phyloP scores from a whole-genome alignment of 495 filamentous ascomycete species.

The Aspergillus olivimuriae region DNA sequence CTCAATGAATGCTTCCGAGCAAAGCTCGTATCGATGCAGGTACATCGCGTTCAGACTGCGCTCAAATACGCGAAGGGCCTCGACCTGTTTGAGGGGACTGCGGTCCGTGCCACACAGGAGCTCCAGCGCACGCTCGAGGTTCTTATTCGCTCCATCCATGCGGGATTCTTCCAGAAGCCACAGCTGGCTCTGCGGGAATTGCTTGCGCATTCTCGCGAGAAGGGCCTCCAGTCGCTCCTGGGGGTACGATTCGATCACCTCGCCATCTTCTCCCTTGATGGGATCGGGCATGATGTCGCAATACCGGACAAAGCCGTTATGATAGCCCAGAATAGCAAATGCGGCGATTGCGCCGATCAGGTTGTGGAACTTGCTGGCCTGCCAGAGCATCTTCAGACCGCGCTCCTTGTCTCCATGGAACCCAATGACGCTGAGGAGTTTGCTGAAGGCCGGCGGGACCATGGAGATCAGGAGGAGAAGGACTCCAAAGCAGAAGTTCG shows the following conservation, averaged over 20 bases:
- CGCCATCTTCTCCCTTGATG: conserved; percentile 43
- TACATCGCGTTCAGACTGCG: conserved; percentile 74
- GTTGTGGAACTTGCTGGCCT: conserved; percentile 78
- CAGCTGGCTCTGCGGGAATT: conserved; percentile 76
- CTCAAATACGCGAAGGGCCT: conserved; percentile 77
- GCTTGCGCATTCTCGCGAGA: conserved; percentile 62
- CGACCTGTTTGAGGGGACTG: conserved; percentile 79
- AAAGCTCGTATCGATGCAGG: conserved; percentile 62
- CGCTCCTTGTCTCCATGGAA: conserved; percentile 86
- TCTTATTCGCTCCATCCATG: conserved; percentile 60
- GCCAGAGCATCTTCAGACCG: conserved; percentile 85
- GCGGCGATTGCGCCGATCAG: conserved; percentile 88
- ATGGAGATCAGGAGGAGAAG: conserved; percentile 81
- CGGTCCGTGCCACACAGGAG: conserved; percentile 51
- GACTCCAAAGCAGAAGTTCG: conserved; percentile 83
- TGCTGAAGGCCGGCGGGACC: conserved; percentile 82
- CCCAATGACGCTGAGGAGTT: conserved; percentile 79
- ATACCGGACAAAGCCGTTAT: conserved; percentile 78
- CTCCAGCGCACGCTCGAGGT: conserved; percentile 61
- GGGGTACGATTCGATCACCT: conserved; percentile 66
- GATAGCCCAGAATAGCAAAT: conserved; percentile 73
- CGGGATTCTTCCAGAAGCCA: conserved; percentile 90
- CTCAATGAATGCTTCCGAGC: conserved; percentile 66
- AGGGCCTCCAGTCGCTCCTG: conserved; percentile 61
- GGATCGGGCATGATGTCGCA: conserved; percentile 75